Evolutionary conservation across 768 basidiomycete species (phyloP).

Genomic region (Lactifluus piperatus): DNA sequence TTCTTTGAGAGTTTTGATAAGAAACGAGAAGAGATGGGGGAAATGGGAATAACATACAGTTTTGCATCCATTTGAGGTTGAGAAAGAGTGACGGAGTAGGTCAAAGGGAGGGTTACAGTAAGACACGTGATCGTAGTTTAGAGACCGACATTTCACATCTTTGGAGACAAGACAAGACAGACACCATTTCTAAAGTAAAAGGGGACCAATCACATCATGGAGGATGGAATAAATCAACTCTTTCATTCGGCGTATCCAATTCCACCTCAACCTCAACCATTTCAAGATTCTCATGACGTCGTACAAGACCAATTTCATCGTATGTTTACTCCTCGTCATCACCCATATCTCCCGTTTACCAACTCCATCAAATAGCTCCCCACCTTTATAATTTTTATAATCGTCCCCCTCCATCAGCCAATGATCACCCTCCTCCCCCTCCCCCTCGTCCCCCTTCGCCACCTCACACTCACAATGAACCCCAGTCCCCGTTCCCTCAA

Average conservation of each 20-base stretch:
- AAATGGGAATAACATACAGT: slow-evolving; percentile 25
- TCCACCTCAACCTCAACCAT: slow-evolving; percentile 28
- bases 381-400: slow-evolving; percentile 21
- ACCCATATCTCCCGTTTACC: slow-evolving; percentile 14
- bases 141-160: background rate
- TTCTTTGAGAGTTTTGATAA: slow-evolving; percentile 27
- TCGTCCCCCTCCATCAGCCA: slow-evolving; percentile 25
- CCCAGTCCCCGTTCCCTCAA: slow-evolving; percentile 9
- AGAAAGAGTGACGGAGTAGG: background rate
- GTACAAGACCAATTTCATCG: slow-evolving; percentile 17
- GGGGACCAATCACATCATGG: slow-evolving; percentile 20
- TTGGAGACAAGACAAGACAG: background rate
- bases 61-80: slow-evolving; percentile 31
- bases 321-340: slow-evolving; percentile 1
- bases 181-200: too few species aligned
- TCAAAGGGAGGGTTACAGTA: too few species aligned
- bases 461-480: slow-evolving; percentile 15
- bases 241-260: slow-evolving; percentile 50
- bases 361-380: slow-evolving; percentile 11
- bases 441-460: slow-evolving; percentile 11
- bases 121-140: background rate
- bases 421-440: slow-evolving; percentile 21
- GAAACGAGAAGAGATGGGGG: background rate
- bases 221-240: slow-evolving; percentile 52
- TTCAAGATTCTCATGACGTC: slow-evolving; percentile 26